Base-by-base conservation (phyloP, 805 yeast species). In the Barnettozyma wickerhamii region DNA sequence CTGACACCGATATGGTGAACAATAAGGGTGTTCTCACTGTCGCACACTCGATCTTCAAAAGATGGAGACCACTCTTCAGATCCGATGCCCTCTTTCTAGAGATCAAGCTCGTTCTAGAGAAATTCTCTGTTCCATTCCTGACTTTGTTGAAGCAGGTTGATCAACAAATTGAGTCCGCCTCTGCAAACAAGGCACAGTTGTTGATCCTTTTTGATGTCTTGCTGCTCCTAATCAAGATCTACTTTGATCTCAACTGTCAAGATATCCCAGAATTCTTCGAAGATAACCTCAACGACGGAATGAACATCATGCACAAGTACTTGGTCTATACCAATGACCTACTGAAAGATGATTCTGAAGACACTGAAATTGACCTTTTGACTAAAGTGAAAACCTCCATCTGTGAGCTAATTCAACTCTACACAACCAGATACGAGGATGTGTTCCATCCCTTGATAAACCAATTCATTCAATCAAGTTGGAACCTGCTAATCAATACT, bases 241-340 rank as follows among this genome's bases (percentile, higher is more conserved):
- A 86, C 63, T 88, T 80, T 59, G 99, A 93, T 60, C 77, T 93
- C 55, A 93, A 93, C 62, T 91, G 97, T 64, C 99, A 95, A 65
- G 99, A 93, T 64, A 83, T 93, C 40, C 99, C 99, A 1, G 99
- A 90, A 63, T 93, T 91, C 58, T 93, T 93, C 59, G 99, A 95
- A 65, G 98, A 93, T 64, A 76, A 93, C 59, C 65, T 93, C 62
- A 66, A 72, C 30, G 67, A 65, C 14, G 89, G 95, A 40, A 86
- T 95, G 93, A 70, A 71, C 5, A 75, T 90, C 21, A 69, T 90
- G 51, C 95, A 88, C 59, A 85, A 84, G 63, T 91, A 90, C 59
- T 69, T 93, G 43, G 65, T 72, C 30, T 87, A 79, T 56, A 57
- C 68, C 13, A 79, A 80, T 43, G 66, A 74, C 0, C 48, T 79